phyloP scores from a whole-genome alignment of 169 alveolate species.

The Cryptosporidium tyzzeri region DNA sequence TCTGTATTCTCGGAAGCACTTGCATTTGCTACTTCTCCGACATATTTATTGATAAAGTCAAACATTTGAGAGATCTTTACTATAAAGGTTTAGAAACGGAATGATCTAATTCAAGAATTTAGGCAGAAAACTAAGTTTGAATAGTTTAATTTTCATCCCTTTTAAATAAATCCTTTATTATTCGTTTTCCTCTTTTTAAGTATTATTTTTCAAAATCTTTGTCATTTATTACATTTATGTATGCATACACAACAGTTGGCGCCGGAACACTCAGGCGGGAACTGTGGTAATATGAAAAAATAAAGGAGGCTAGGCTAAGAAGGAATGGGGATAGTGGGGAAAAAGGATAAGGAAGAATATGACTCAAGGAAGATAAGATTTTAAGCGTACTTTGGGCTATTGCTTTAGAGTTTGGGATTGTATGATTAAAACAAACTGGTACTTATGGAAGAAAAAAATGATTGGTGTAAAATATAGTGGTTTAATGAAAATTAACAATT shows the following conservation, averaged over 20 bases:
- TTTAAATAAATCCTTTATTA: background rate
- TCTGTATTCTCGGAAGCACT: constrained; percentile 4
- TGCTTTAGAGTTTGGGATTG: no score
- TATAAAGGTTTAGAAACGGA: no score
- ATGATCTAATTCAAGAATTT: no score
- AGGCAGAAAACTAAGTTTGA: background rate
- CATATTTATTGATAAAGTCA: constrained; percentile 58
- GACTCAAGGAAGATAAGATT: no score
- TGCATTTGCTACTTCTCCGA: constrained; percentile 6
- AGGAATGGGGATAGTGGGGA: background rate
- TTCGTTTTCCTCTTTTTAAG: background rate
- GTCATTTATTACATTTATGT: constrained; percentile 12
- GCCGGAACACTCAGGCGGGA: constrained; percentile 37
- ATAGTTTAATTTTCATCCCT: background rate
- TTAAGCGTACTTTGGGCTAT: background rate
- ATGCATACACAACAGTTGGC: constrained; percentile 30
- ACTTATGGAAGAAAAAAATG: background rate
- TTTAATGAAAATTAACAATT: background rate
- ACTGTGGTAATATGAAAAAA: background rate
- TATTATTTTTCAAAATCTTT: background rate
- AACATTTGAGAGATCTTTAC: constrained; percentile 22
- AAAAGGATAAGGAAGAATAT: background rate
- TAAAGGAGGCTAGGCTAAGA: background rate
- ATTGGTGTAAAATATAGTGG: background rate
- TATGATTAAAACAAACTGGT: background rate